A percentile compares a stretch with the other conserved stretches of the same genome.
phyloP scores from a whole-genome alignment of 495 filamentous ascomycete genomes.

The Aspergillus baeticus region DNA sequence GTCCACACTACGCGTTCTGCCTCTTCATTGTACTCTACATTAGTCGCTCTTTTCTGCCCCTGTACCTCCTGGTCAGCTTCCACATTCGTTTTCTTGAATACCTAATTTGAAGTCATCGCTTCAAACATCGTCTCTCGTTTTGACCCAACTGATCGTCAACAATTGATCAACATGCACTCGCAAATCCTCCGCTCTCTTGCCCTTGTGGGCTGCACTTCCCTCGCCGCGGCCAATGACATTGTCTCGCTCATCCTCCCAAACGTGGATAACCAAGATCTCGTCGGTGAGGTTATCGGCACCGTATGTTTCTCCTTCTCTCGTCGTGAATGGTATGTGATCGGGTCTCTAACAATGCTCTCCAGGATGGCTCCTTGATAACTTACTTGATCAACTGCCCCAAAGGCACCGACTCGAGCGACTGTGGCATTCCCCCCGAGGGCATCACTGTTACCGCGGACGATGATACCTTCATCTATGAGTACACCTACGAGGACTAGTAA shows the following conservation, averaged over 20 bases:
- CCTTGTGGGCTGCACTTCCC: constrained; percentile 6
- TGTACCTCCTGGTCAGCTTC: neutral
- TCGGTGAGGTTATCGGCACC: constrained; percentile 21
- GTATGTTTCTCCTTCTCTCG: constrained; percentile 16
- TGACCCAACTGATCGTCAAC: constrained; percentile 6
- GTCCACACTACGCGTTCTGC: no score
- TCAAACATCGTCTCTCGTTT: neutral
- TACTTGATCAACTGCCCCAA: constrained; percentile 13
- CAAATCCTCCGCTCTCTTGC: constrained; percentile 12
- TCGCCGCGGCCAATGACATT: constrained; percentile 28
- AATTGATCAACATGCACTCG: constrained; percentile 14
- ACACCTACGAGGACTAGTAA: constrained; percentile 18
- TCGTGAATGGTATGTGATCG: neutral
- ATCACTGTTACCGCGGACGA: constrained; percentile 6
- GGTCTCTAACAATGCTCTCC: neutral
- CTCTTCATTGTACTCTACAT: neutral
- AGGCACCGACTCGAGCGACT: neutral
- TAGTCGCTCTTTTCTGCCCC: neutral
- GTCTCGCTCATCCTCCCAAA: constrained; percentile 31
- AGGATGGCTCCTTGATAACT: constrained; percentile 16
- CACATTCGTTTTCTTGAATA: neutral
- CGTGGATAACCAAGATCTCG: constrained; percentile 3
- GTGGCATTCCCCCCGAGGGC: constrained; percentile 4
- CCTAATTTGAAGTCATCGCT: neutral
- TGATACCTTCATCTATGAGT: constrained; percentile 1